phyloP scores from a whole-genome alignment of 1,284 basidiomycete genomes.

The Heimioporus retisporus region DNA sequence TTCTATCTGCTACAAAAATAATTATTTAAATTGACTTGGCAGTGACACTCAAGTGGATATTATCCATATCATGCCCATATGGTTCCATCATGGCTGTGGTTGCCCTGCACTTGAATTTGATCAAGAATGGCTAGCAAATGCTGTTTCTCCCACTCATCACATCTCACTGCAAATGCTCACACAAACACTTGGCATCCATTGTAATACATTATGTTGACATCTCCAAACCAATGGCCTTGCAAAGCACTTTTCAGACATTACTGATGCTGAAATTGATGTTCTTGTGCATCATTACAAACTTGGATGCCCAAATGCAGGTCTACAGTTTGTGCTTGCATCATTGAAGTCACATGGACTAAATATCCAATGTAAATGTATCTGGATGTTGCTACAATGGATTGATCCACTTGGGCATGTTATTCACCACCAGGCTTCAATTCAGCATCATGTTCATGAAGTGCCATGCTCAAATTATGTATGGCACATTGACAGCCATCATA shows the following conservation, averaged over 20 bases:
- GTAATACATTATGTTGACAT: not conserved
- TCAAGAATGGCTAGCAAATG: too few species aligned
- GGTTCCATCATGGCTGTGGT: too few species aligned
- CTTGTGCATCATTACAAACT: not conserved
- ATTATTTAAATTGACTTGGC: too few species aligned
- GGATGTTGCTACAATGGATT: not conserved
- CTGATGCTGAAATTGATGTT: not conserved
- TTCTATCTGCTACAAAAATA: too few species aligned
- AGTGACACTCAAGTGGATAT: too few species aligned
- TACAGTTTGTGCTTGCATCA: not conserved
- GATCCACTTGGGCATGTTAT: not conserved
- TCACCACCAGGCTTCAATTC: not conserved
- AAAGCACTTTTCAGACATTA: not conserved
- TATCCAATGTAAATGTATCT: not conserved
- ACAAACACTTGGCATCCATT: not conserved
- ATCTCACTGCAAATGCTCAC: too few species aligned
- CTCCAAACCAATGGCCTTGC: not conserved
- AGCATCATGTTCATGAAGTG: not conserved
- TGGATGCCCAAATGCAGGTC: not conserved
- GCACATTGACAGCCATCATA: constrained; percentile 63
- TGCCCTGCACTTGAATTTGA: too few species aligned
- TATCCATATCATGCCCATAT: too few species aligned
- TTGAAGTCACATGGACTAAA: not conserved
- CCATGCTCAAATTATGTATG: constrained; percentile 33
- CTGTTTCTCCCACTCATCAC: too few species aligned